Conservation (phyloP, 345 rosid genomes). For the Moricandia arvensis region DNA sequence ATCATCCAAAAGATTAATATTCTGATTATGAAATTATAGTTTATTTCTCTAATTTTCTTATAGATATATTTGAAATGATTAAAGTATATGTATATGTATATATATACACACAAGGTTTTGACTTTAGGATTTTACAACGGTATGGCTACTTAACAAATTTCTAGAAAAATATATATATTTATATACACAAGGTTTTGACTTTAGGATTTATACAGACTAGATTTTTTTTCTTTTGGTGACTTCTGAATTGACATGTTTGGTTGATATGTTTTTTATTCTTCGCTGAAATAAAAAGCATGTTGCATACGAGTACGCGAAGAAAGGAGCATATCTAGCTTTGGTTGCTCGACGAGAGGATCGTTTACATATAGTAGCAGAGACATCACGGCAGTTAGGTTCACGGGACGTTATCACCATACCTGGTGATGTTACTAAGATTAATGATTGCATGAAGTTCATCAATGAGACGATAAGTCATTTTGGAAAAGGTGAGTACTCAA, state of each 20-base stretch:
- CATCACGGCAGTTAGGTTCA: constrained; percentile 26
- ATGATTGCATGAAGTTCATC: constrained; percentile 35
- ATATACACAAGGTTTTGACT: not conserved
- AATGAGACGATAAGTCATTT: constrained; percentile 28
- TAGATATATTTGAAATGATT: not conserved
- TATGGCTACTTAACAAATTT: no score
- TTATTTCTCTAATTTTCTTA: not conserved
- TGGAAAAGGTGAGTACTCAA: constrained; percentile 23
- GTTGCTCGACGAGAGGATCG: constrained; percentile 1
- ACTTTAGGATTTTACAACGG: no score
- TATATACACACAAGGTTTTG: no score
- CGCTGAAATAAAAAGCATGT: not conserved
- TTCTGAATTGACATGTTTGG: not conserved
- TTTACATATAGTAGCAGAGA: not conserved
- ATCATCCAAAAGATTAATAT: not conserved
- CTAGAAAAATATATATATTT: not conserved
- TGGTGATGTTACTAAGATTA: constrained; percentile 33
- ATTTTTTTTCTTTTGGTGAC: not conserved
- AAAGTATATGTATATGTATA: not conserved
- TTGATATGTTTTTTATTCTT: not conserved
- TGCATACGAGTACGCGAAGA: not conserved
- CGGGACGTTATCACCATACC: constrained; percentile 22
- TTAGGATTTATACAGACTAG: not conserved
- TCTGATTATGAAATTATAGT: no score
- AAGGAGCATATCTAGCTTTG: not conserved